These are phyloP conservation scores for Citropsis articulata DNA, from an alignment of 345 rosid species.

Conservation along the genomic window DNA sequence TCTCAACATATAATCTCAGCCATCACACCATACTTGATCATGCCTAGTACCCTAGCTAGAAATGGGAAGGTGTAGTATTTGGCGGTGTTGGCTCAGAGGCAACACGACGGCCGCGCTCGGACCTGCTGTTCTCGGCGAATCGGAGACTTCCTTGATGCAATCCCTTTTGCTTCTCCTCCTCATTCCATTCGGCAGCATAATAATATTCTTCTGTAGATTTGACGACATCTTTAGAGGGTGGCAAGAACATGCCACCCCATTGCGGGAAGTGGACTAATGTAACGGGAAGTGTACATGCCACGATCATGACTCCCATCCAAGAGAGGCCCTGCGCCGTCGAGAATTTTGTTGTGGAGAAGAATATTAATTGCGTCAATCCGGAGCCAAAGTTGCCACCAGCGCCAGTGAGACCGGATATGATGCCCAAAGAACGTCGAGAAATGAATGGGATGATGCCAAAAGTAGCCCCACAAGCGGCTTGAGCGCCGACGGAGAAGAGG, in stretches of 20 bases:
- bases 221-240: constrained; percentile 39
- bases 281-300: constrained; percentile 59
- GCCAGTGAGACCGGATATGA: constrained; percentile 73
- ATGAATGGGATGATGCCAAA: constrained; percentile 77
- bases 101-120: constrained; percentile 59
- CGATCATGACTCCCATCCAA: constrained; percentile 70
- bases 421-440: constrained; percentile 70
- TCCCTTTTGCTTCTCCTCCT: constrained; percentile 60
- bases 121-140: constrained; percentile 70
- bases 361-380: constrained; percentile 65
- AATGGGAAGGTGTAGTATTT: constrained; percentile 40
- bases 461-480: constrained; percentile 86
- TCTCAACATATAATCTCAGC: no score
- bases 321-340: constrained; percentile 58
- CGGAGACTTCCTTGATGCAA: constrained; percentile 59
- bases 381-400: constrained; percentile 85
- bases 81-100: constrained; percentile 49
- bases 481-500: constrained; percentile 66
- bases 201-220: constrained; percentile 58
- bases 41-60: constrained; percentile 15
- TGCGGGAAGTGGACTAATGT: constrained; percentile 70
- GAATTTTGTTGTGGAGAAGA: constrained; percentile 53
- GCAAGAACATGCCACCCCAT: constrained; percentile 75
- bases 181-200: constrained; percentile 59
- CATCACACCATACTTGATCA: no score